Base-by-base conservation (phyloP, 371 early-diverging fungal genomes). In the Lichtheimia hyalospora region DNA sequence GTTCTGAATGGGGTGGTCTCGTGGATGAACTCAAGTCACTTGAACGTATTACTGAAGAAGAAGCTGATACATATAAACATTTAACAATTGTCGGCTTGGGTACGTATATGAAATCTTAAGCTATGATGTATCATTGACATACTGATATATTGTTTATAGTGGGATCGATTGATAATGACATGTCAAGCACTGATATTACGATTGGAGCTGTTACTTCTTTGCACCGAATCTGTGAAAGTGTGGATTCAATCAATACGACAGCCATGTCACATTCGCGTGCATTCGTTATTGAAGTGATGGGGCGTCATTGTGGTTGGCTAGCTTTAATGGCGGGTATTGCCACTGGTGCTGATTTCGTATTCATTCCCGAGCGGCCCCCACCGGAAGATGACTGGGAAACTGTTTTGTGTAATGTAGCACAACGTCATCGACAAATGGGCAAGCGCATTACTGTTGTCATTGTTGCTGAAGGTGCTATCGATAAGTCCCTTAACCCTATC, bases 281-380 rank as follows among this genome's bases (percentile, higher is more conserved):
- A 3, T 99, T 99, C 71, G 96, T 99, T 1, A 88, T 99, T 42
- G 99, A 99, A 70, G 98, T 98, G 27, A 99, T 99, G 99, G 99
- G 99, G 10, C 89, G 99, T 54, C 94, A 97, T 69, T 99, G 99
- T 73, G 99, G 99, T 34, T 99, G 99, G 99, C 81, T 99, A 23
- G 97, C 97, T n/a, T 79, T 99, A 16, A 95, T 94, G 92, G 94
- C 99, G 7, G 97, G 77, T 66, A 77, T 80, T 59, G 81, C 81
- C 8, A 77, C 80, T 1, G 93, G 96, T 44, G 99, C 99, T 50
- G 99, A 99, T 70, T 99, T 94, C 84, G 89, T 98, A 44, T 96
- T 99, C 63, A 86, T 99, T 52, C 99, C 99, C 8, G 99, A 99
- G 74, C 82, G 91, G 13, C 99, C 98, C 28, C 94, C 93, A 23